Evolutionary conservation across 495 filamentous ascomycete species (phyloP).

Genomic region (Cercophora samala): DNA sequence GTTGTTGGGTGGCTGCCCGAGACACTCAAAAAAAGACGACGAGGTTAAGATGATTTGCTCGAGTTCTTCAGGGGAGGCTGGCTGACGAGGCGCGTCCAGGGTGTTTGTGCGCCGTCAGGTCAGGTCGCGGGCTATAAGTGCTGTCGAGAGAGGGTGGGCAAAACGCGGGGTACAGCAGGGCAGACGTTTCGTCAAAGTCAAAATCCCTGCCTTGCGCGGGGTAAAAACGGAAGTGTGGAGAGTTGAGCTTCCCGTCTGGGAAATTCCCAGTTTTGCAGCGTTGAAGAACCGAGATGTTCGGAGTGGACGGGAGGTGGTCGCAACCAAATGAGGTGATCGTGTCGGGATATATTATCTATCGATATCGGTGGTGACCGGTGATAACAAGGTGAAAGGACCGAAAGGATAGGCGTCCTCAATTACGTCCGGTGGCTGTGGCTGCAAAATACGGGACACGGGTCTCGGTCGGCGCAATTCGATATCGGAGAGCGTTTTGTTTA

Average conservation of each 20-base stretch:
- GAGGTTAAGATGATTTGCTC: background rate
- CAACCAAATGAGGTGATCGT: background rate
- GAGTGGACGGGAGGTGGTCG: background rate
- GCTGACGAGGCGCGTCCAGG: background rate
- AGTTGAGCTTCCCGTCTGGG: conserved; percentile 1
- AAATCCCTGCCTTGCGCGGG: conserved; percentile 9
- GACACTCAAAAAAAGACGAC: background rate
- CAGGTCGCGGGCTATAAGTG: background rate
- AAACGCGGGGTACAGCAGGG: conserved; percentile 13
- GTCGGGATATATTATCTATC: background rate
- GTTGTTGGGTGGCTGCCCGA: background rate
- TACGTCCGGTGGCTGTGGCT: background rate
- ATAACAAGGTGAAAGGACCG: background rate
- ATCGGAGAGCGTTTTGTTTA: background rate
- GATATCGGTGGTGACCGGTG: background rate
- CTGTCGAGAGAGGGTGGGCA: conserved; percentile 2
- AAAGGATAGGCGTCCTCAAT: background rate
- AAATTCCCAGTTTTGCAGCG: background rate
- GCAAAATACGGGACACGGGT: background rate
- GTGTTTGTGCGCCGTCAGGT: background rate
- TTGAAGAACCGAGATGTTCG: too few relatives aligned
- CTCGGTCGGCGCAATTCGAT: background rate
- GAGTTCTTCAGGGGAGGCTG: background rate
- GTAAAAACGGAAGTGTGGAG: background rate
- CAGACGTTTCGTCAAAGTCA: background rate